Percentiles rank a stretch among this genome's conserved stretches.
phyloP scores from a whole-genome alignment of 192 early-diverging fungal species.

The Thoreauomyces humboldtii region DNA sequence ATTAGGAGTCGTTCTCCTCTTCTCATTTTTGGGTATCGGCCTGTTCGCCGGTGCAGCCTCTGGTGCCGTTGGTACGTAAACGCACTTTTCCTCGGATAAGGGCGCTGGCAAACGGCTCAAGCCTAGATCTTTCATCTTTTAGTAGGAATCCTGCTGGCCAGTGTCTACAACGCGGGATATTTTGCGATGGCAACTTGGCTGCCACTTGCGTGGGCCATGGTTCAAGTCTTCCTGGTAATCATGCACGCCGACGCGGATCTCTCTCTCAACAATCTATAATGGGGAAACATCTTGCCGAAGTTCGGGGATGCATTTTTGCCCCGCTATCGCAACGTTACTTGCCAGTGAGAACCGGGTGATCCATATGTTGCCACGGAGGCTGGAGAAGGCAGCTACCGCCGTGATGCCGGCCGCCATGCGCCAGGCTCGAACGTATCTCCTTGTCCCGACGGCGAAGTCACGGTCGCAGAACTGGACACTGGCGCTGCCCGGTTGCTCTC shows the following conservation, averaged over 20 bases:
- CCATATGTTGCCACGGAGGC: no score
- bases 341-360: no score
- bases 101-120: background rate
- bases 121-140: background rate
- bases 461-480: background rate
- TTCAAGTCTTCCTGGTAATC: slow-evolving; percentile 61
- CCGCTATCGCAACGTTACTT: no score
- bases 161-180: slow-evolving; percentile 59
- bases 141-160: slow-evolving; percentile 56
- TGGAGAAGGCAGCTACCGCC: no score
- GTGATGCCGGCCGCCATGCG: slow-evolving; percentile 21
- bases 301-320: no score
- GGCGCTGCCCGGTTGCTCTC: background rate
- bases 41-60: slow-evolving; percentile 39
- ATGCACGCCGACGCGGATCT: slow-evolving; percentile 34
- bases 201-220: slow-evolving; percentile 66
- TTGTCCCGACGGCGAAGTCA: slow-evolving; percentile 24
- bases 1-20: slow-evolving; percentile 33
- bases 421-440: slow-evolving; percentile 34
- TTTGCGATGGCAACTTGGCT: slow-evolving; percentile 74
- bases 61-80: slow-evolving; percentile 43
- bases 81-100: background rate
- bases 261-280: slow-evolving; percentile 20
- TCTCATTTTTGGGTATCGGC: slow-evolving; percentile 40
- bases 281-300: no score